phyloP scores from a whole-genome alignment of 1,284 basidiomycete species.

The Ustilago vetiveriae region DNA sequence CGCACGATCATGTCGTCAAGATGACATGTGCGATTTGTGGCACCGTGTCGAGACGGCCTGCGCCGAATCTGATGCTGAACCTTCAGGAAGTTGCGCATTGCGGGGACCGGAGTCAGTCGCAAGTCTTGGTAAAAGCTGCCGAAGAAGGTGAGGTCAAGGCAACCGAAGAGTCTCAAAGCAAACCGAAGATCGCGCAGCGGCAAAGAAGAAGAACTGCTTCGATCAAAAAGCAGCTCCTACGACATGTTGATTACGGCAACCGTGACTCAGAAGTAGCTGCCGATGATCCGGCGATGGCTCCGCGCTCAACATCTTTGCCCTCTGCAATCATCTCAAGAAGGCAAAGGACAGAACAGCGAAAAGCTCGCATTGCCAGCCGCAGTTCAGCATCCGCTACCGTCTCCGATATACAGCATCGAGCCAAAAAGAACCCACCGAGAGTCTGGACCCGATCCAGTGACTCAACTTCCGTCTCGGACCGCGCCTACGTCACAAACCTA shows the following conservation, averaged over 20 bases:
- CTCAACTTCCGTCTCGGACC: too few species aligned
- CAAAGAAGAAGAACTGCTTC: conserved; percentile 13
- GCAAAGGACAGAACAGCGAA: background rate
- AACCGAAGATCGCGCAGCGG: conserved; percentile 17
- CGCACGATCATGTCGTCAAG: conserved; percentile 34
- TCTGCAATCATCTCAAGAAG: background rate
- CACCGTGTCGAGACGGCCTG: conserved; percentile 13
- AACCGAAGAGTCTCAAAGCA: too few species aligned
- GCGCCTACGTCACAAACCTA: too few species aligned
- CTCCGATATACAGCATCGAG: background rate
- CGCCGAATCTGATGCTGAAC: conserved; percentile 20
- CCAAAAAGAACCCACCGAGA: too few species aligned
- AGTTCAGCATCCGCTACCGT: background rate
- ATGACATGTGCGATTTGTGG: conserved; percentile 24
- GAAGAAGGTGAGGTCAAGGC: background rate
- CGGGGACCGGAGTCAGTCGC: too few species aligned
- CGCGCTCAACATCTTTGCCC: too few species aligned
- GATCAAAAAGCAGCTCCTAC: conserved; percentile 16
- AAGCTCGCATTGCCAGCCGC: background rate
- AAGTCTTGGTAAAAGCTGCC: too few species aligned
- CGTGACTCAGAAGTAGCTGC: too few species aligned
- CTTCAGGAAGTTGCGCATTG: background rate
- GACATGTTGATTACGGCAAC: background rate
- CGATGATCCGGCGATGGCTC: too few species aligned
- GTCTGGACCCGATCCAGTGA: too few species aligned